Percentiles rank a stretch among this genome's conserved stretches.
Evolutionary conservation across 2,329 filamentous ascomycete species (phyloP).

Genomic region (Aspergillus tubingensis): DNA sequence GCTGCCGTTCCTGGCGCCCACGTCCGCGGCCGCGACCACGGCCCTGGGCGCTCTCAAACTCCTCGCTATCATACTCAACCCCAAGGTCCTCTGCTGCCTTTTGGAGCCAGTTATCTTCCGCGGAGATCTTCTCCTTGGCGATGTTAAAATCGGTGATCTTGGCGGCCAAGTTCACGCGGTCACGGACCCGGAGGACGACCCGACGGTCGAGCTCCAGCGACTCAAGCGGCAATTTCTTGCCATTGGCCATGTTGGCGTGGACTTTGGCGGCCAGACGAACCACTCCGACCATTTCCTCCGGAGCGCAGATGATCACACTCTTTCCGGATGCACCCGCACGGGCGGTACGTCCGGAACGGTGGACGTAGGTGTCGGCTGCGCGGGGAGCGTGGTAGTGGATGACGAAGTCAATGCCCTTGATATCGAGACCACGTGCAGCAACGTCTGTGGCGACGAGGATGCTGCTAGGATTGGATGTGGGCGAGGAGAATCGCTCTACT

Average conservation of each 20-base stretch:
- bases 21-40: slow-evolving; percentile 64
- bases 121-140: slow-evolving; percentile 82
- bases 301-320: slow-evolving; percentile 84
- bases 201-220: slow-evolving; percentile 82
- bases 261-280: slow-evolving; percentile 84
- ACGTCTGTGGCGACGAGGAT: slow-evolving; percentile 93
- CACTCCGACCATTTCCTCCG: slow-evolving; percentile 86
- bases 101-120: slow-evolving; percentile 81
- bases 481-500: slow-evolving; percentile 80
- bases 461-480: slow-evolving; percentile 55
- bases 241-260: slow-evolving; percentile 62
- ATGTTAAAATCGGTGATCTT: slow-evolving; percentile 78
- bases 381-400: slow-evolving; percentile 95
- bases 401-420: slow-evolving; percentile 83
- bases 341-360: slow-evolving; percentile 90
- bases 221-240: slow-evolving; percentile 65
- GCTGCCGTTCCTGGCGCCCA: slow-evolving; percentile 73
- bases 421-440: slow-evolving; percentile 89
- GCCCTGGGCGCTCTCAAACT: slow-evolving; percentile 66
- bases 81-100: slow-evolving; percentile 88
- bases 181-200: slow-evolving; percentile 73
- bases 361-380: slow-evolving; percentile 89
- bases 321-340: slow-evolving; percentile 75
- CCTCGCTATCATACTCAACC: slow-evolving; percentile 89
- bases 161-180: slow-evolving; percentile 79